Percentiles rank a stretch among this genome's conserved stretches.
phyloP scores from a whole-genome alignment of 495 filamentous ascomycete genomes.

The Extremus antarcticus region DNA sequence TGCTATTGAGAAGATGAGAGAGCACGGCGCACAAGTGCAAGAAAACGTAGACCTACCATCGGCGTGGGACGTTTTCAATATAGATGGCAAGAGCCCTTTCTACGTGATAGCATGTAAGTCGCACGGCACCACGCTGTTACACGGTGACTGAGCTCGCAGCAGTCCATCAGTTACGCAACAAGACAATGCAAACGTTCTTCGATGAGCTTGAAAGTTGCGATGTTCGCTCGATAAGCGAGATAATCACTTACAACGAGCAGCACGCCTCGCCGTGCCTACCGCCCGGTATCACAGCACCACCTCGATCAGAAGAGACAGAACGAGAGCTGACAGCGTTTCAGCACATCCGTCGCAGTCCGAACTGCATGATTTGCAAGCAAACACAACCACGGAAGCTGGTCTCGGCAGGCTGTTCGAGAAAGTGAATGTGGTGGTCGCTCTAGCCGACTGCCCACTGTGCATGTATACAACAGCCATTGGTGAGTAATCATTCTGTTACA shows the following conservation, averaged over 20 bases:
- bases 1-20: neutral
- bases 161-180: constrained; percentile 7
- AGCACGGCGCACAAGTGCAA: neutral
- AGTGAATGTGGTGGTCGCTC: constrained; percentile 3
- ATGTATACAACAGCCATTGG: neutral
- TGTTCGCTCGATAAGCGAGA: constrained; percentile 7
- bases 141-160: neutral
- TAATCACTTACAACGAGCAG: constrained; percentile 10
- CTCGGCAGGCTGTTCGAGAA: neutral
- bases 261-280: constrained; percentile 6
- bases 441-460: constrained; percentile 1
- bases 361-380: constrained; percentile 1
- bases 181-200: constrained; percentile 2
- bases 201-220: constrained; percentile 2
- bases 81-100: constrained; percentile 1
- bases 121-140: neutral
- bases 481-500: neutral
- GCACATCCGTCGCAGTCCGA: constrained; percentile 10
- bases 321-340: neutral
- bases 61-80: neutral
- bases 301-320: neutral
- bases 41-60: constrained; percentile 3
- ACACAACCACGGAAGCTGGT: neutral
- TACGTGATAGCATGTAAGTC: constrained; percentile 3
- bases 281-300: neutral